phyloP scores from a whole-genome alignment of 768 basidiomycete genomes.

The Russula virescens region DNA sequence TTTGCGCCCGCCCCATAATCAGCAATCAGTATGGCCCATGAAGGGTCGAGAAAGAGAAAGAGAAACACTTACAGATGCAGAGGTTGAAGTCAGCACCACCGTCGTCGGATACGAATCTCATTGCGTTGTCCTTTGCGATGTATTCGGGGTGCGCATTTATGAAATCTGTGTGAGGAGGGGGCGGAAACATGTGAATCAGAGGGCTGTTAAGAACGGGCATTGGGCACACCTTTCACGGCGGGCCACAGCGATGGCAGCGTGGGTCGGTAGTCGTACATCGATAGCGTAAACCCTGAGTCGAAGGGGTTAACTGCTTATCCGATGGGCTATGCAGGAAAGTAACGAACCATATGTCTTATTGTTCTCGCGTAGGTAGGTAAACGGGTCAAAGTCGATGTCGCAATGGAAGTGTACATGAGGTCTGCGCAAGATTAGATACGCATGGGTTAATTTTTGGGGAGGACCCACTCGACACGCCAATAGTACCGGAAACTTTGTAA shows the following conservation, averaged over 20 bases:
- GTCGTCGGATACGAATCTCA: conserved; percentile 69
- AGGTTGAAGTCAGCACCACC: conserved; percentile 66
- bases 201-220: no score
- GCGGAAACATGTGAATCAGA: no score
- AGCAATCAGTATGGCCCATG: neutral
- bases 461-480: conserved; percentile 80
- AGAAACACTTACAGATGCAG: conserved; percentile 53
- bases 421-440: conserved; percentile 32
- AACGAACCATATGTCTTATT: conserved; percentile 73
- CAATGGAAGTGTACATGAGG: conserved; percentile 80
- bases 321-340: neutral
- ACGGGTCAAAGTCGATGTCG: conserved; percentile 59
- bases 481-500: conserved; percentile 76
- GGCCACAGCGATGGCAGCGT: conserved; percentile 83
- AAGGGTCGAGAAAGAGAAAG: neutral
- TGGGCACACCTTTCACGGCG: conserved; percentile 51
- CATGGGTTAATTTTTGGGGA: neutral
- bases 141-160: conserved; percentile 53
- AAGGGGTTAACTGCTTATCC: neutral
- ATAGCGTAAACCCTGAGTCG: conserved; percentile 61
- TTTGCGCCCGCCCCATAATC: conserved; percentile 22
- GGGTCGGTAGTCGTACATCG: conserved; percentile 66
- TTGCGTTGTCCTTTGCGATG: conserved; percentile 57
- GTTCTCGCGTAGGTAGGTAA: conserved; percentile 71
- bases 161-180: conserved; percentile 46